Evolutionary conservation across 2,329 filamentous ascomycete species (phyloP), one percentile per base, ranked within the genome.

Genomic region (Drechslerella dactyloides): DNA sequence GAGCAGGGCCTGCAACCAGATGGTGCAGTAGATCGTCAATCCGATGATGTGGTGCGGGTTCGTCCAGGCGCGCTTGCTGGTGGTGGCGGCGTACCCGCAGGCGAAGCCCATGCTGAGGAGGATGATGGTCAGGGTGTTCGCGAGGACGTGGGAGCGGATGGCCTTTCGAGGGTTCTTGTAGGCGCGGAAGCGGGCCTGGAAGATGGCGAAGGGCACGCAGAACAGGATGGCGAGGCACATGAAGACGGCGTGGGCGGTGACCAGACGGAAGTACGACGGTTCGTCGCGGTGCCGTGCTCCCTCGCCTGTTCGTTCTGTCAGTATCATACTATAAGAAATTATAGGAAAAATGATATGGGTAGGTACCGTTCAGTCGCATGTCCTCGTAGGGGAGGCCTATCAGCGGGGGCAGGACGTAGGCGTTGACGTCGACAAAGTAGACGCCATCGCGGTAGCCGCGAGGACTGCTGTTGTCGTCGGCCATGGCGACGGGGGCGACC

Each of bases 31-130:
- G 51, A 96, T 86, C 27, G 90, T 89, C 35, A 93, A 83, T 13
- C 90, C 90, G 74, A 94, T 93, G 73, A 89, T 90, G 79, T 96
- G 90, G 78, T 96, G 90, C 0, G 90, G 90, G 78, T 96, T 96
- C 7, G 89, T 88, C 76, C 92, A 80, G 74, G 58, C 13, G 27
- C 69, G 53, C 19, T 55, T 4, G 11, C 50, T 64, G 42, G 90
- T 90, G 11, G 94, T 90, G 10, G 91, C 90, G 75, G 92, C 88
- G 81, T 86, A 93, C 6, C 90, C 90, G 11, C 92, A 82, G 50
- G 90, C 83, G 73, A 96, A 89, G 7, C 90, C 84, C 11, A 88
- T 88, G 0, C 90, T 89, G 5, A 87, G 82, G 62, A 93, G 80
- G 17, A 88, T 81, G 10, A 90, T 83, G 1, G 87, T 86, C 66